Evolutionary conservation across 371 early-diverging fungal genomes (phyloP).

Genomic region (Batkoa obscura): DNA sequence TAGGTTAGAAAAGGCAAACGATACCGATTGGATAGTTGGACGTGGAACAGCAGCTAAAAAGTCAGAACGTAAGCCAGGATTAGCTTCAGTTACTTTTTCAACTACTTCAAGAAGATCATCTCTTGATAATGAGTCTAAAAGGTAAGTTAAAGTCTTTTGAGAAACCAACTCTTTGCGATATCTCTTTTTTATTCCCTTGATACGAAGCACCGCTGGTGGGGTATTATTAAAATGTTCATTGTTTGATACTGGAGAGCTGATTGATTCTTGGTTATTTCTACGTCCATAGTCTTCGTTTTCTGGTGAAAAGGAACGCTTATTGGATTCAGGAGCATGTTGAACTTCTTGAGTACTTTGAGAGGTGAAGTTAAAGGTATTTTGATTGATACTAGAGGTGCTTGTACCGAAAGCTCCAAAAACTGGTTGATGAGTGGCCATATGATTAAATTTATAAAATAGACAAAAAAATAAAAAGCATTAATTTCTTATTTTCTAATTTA

Average conservation of each 20-base stretch:
- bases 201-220: not conserved
- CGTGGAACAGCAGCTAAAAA: slow-evolving; percentile 61
- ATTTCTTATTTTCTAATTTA: too few species aligned
- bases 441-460: too few species aligned
- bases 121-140: slow-evolving; percentile 39
- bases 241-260: too few species aligned
- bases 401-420: too few species aligned
- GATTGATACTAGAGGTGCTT: not conserved
- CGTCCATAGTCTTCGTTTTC: too few species aligned
- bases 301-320: too few species aligned
- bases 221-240: too few species aligned
- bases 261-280: too few species aligned
- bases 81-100: slow-evolving; percentile 37
- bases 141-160: not conserved
- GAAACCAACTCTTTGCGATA: not conserved
- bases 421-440: too few species aligned
- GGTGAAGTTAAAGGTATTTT: not conserved
- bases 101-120: slow-evolving; percentile 51
- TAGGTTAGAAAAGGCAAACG: slow-evolving; percentile 35
- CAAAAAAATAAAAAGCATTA: too few species aligned
- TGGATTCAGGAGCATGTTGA: too few species aligned
- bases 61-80: slow-evolving; percentile 48
- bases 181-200: not conserved
- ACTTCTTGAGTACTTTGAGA: too few species aligned
- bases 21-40: slow-evolving; percentile 66